Evolutionary conservation across 768 basidiomycete genomes (phyloP).

Genomic region (Lentinula sp.): DNA sequence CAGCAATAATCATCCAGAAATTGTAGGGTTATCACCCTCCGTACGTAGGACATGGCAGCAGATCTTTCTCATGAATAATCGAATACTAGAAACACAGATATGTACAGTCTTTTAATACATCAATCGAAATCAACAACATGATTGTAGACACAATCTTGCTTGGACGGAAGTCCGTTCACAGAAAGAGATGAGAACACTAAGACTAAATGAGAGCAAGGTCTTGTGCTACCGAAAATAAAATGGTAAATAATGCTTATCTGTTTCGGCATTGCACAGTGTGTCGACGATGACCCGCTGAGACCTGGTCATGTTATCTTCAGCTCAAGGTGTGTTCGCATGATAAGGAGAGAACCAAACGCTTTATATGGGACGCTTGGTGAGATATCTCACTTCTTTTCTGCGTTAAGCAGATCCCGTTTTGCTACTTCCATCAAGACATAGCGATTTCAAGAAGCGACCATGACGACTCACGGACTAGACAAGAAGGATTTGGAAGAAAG

Average conservation of each 20-base stretch:
- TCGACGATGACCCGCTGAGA: neutral
- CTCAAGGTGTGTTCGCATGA: slow-evolving; percentile 1
- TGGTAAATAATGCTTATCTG: neutral
- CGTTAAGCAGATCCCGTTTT: neutral
- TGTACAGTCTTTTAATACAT: neutral
- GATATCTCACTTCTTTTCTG: neutral
- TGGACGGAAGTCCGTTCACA: neutral
- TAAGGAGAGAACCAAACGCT: neutral
- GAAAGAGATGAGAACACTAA: neutral
- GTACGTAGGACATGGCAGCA: slow-evolving; percentile 4
- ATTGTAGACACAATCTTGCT: neutral
- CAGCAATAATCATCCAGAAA: slow-evolving; percentile 85
- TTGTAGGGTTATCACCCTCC: slow-evolving; percentile 39
- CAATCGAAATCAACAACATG: neutral
- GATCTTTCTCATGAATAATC: slow-evolving; percentile 9
- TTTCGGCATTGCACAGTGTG: neutral
- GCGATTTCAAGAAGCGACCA: neutral
- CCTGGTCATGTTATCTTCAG: neutral
- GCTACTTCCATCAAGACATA: neutral
- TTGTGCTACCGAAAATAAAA: neutral
- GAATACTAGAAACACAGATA: slow-evolving; percentile 6
- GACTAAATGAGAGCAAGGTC: neutral
- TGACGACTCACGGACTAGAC: neutral
- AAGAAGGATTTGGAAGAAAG: neutral
- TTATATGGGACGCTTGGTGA: neutral